Conservation (phyloP, 192 early-diverging fungal species). For the Rhizophagus sp. region DNA sequence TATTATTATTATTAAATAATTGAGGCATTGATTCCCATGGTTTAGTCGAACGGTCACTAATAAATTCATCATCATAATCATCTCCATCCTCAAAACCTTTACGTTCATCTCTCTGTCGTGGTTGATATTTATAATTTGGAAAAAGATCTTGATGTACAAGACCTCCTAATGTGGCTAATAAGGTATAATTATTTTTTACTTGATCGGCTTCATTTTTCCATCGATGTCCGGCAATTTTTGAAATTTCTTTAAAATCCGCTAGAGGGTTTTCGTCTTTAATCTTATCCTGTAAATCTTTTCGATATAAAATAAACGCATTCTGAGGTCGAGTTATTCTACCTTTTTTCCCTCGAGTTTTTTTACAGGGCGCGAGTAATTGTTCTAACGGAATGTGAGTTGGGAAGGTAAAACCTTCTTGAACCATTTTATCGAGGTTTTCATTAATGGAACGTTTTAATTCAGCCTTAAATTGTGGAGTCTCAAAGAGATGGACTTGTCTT, state of each 20-base stretch:
- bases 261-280: background rate
- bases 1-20: background rate
- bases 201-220: slow-evolving; percentile 10
- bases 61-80: background rate
- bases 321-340: slow-evolving; percentile 17
- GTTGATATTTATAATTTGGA: slow-evolving; percentile 22
- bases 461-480: background rate
- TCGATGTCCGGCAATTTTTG: background rate
- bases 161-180: background rate
- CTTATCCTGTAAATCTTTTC: slow-evolving; percentile 20
- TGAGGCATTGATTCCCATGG: background rate
- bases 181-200: slow-evolving; percentile 17
- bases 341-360: slow-evolving; percentile 11
- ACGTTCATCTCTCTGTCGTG: background rate
- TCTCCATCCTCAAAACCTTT: background rate
- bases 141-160: slow-evolving; percentile 23
- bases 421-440: background rate
- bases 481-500: background rate
- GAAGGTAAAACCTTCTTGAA: background rate
- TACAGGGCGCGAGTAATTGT: slow-evolving; percentile 7
- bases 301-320: slow-evolving; percentile 23
- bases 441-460: background rate
- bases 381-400: background rate
- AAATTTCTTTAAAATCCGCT: slow-evolving; percentile 19
- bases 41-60: background rate